Conservation (phyloP, 2,329 filamentous ascomycete genomes). For the Cercospora citrullina region DNA sequence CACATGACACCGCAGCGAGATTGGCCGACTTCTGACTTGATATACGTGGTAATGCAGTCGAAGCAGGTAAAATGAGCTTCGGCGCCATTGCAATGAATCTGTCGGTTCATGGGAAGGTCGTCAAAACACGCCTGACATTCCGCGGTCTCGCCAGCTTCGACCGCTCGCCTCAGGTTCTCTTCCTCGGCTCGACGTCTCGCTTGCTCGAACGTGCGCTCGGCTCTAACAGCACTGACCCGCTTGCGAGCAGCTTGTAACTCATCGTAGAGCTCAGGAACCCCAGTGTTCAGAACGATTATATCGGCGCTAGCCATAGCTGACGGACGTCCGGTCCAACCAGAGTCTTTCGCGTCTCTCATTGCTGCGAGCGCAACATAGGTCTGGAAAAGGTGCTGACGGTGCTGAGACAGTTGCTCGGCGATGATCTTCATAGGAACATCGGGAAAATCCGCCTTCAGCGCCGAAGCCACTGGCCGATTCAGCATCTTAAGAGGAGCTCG, state of each 20-base stretch:
- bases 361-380: slow-evolving; percentile 40
- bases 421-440: slow-evolving; percentile 42
- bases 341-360: slow-evolving; percentile 24
- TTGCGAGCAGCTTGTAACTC: slow-evolving; percentile 41
- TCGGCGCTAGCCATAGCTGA: slow-evolving; percentile 24
- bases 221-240: slow-evolving; percentile 25
- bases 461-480: slow-evolving; percentile 27
- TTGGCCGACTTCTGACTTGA: slow-evolving; percentile 67
- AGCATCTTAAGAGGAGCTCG: slow-evolving; percentile 13
- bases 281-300: slow-evolving; percentile 29
- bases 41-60: slow-evolving; percentile 63
- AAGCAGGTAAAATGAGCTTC: slow-evolving; percentile 68
- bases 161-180: slow-evolving; percentile 38
- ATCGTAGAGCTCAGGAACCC: slow-evolving; percentile 28
- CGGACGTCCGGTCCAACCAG: slow-evolving; percentile 26
- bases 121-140: slow-evolving; percentile 70
- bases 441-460: slow-evolving; percentile 47
- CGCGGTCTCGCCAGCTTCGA: slow-evolving; percentile 51
- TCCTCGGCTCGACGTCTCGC: slow-evolving; percentile 37
- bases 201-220: slow-evolving; percentile 25
- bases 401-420: slow-evolving; percentile 30
- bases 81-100: slow-evolving; percentile 66
- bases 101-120: slow-evolving; percentile 64
- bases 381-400: slow-evolving; percentile 42
- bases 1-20: slow-evolving; percentile 69